These are phyloP conservation scores for Arabidopsis thaliana DNA, from an alignment of 345 rosid genomes.

Conservation along the genomic window DNA sequence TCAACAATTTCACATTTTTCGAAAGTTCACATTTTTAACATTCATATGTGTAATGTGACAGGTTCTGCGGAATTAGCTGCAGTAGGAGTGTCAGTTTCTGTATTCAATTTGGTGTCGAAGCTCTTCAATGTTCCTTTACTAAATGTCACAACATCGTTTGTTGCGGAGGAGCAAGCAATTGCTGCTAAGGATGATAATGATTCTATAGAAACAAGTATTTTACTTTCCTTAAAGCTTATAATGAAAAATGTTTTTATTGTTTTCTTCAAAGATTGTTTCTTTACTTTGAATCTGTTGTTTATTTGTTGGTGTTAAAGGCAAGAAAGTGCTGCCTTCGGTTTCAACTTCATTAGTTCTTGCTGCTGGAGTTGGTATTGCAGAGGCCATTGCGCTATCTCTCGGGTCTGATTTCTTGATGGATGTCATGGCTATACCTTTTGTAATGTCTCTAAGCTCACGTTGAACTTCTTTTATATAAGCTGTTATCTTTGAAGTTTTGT, in stretches of 20 bases:
- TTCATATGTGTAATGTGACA: conserved; percentile 34
- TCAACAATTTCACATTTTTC: neutral
- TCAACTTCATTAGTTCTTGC: conserved; percentile 89
- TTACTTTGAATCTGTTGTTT: neutral
- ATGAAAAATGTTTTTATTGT: neutral
- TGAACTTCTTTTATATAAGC: neutral
- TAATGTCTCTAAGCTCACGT: conserved; percentile 51
- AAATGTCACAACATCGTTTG: conserved; percentile 86
- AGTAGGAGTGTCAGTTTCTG: conserved; percentile 81
- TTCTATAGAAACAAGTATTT: conserved; percentile 35
- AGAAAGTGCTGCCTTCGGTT: conserved; percentile 70
- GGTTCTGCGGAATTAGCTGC: conserved; percentile 93
- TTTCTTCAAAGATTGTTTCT: conserved; percentile 15
- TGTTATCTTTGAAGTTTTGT: conserved; percentile 9
- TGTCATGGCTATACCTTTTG: conserved; percentile 93
- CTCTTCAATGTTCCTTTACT: conserved; percentile 88
- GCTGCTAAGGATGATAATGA: conserved; percentile 36
- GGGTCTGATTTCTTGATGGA: conserved; percentile 83
- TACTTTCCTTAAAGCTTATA: neutral
- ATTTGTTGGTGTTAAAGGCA: conserved; percentile 30
- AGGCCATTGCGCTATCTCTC: conserved; percentile 70
- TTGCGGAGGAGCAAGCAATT: conserved; percentile 85
- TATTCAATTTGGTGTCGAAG: conserved; percentile 87
- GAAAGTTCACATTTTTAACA: neutral
- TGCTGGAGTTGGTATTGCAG: conserved; percentile 78